Conservation (phyloP, 768 basidiomycete species). For the Candolleomyces aberdarensis region DNA sequence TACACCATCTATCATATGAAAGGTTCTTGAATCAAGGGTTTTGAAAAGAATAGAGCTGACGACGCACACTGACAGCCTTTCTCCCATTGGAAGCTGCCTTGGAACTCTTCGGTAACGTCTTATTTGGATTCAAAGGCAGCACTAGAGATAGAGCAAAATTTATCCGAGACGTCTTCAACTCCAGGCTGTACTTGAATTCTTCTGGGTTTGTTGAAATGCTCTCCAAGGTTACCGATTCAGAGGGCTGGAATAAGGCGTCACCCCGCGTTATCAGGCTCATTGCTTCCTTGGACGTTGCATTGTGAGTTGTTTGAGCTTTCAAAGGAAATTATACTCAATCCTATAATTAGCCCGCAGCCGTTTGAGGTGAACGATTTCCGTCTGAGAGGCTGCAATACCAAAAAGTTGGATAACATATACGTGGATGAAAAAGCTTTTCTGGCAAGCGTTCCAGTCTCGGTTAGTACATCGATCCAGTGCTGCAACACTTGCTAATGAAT, state of each 20-base stretch:
- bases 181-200: constrained; percentile 33
- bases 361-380: constrained; percentile 43
- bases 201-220: constrained; percentile 38
- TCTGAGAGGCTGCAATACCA: constrained; percentile 28
- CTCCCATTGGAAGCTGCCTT: constrained; percentile 55
- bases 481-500: constrained; percentile 3
- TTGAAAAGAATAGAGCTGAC: neutral
- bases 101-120: constrained; percentile 52
- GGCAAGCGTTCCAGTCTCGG: constrained; percentile 44
- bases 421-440: constrained; percentile 49
- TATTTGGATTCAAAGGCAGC: constrained; percentile 40
- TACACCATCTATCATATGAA: constrained; percentile 42
- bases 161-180: constrained; percentile 49
- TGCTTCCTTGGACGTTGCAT: constrained; percentile 41
- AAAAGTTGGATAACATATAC: constrained; percentile 44
- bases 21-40: constrained; percentile 28
- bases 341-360: constrained; percentile 51
- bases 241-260: constrained; percentile 53
- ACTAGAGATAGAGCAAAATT: constrained; percentile 39
- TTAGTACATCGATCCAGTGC: constrained; percentile 10
- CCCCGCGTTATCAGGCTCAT: constrained; percentile 45
- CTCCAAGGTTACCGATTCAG: constrained; percentile 35
- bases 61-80: constrained; percentile 38
- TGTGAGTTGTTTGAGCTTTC: constrained; percentile 34
- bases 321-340: neutral